Percentiles rank a stretch among this genome's conserved stretches.
Conservation (phyloP, 202 grass and related monocot genomes). For the Cymbopogon flexuosus region DNA sequence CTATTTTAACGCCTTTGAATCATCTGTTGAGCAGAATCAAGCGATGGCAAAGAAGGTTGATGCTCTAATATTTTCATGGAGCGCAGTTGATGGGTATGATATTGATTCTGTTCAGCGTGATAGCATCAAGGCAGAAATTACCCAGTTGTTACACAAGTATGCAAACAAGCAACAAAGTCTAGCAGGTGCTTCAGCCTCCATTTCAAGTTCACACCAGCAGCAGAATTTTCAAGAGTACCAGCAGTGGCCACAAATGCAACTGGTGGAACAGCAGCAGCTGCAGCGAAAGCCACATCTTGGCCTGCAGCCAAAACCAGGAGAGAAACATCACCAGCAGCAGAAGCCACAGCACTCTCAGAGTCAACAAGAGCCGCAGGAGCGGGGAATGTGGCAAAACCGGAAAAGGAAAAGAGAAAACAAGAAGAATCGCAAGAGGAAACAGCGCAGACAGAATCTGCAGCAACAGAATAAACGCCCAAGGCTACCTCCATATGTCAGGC, state of each 20-base stretch:
- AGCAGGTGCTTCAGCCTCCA: neutral
- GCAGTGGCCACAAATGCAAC: neutral
- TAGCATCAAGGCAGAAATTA: constrained; percentile 43
- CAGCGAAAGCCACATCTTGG: neutral
- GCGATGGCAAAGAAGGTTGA: constrained; percentile 34
- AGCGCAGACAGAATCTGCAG: neutral
- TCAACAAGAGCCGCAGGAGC: neutral
- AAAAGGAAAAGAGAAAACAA: neutral
- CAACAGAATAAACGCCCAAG: neutral
- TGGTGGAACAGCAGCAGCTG: neutral
- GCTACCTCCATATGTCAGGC: constrained; percentile 8
- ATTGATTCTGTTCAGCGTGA: constrained; percentile 27
- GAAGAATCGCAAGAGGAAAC: constrained; percentile 12
- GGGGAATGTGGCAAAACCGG: neutral
- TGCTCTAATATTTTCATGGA: constrained; percentile 38
- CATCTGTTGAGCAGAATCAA: constrained; percentile 31
- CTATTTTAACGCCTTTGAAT: neutral
- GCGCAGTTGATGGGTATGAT: constrained; percentile 32
- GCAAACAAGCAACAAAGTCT: constrained; percentile 31
- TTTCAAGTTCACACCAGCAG: constrained; percentile 6
- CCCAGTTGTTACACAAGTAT: constrained; percentile 35
- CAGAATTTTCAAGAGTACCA: constrained; percentile 4
- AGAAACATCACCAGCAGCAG: neutral
- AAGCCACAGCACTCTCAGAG: neutral
- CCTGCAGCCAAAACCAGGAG: neutral